Base-by-base conservation (phyloP, 108 stramenopile species). In the Cyclotella atomus region DNA sequence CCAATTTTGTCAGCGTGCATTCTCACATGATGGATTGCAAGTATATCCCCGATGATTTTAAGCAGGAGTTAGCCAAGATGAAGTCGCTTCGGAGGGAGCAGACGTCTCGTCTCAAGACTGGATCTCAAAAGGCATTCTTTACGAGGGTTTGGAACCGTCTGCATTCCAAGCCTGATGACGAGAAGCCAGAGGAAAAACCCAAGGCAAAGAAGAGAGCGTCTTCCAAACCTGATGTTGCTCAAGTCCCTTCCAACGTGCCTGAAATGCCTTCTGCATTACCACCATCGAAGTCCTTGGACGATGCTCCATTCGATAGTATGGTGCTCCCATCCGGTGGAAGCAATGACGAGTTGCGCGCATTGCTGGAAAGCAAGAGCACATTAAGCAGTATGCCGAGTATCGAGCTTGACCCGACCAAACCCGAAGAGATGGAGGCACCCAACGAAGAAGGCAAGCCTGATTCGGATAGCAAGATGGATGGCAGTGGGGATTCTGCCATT, bases 51-150 rank as follows among this genome's bases (percentile, higher is more conserved):
- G 72, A 73, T 17, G 77, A 75, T n/a, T 47, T 93, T 35, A 93
- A 89, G 75, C 82, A 81, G 12, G 68, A 84, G 19, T 84, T 95
- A 17, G 77, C 84, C 3, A 53, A 77, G 34, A 44, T 95, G 43
- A 95, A 95, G 76, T 41, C 85, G 50, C 83, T 95, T 20, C 83
- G 95, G 30, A 93, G 92, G 73, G 92, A 93, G 53, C 95, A 95
- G 52, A 95, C 95, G 3, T 73, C 81, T 24, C 73, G 79, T 1
- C 75, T 95, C 16, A 92, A 87, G 81, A 89, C 82, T 64, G 95
- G 95, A 10, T 92, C 91, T 9, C 95, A 95, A 56, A 95, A 95
- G 50, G 88, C 92, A 25, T 95, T 95, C 87, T 95, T 95, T 65
- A 73, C 78, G 12, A 73, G 90, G 34, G 92, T 95, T 21, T 95